A percentile compares a stretch with the other conserved stretches of the same genome.
Conservation (phyloP, 1,139 yeast species). For the Hansenula lynferdii region DNA sequence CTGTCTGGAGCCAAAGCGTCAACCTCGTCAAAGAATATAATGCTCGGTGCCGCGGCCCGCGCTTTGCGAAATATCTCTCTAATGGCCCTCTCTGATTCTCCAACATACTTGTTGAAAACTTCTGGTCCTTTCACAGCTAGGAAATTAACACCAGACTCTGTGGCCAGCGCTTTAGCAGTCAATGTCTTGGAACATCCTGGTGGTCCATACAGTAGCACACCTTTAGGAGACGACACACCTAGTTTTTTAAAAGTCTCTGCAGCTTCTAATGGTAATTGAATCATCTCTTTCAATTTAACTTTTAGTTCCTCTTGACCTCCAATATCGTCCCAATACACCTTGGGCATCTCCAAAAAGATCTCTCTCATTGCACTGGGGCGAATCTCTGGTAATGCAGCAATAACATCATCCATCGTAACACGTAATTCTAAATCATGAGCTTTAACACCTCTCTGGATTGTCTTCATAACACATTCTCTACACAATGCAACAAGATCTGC, state of each 20-base stretch:
- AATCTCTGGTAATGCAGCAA: conserved; percentile 65
- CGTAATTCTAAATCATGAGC: conserved; percentile 33
- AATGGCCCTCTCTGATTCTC: conserved; percentile 87
- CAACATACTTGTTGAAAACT: conserved; percentile 88
- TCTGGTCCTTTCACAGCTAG: conserved; percentile 96
- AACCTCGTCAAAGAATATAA: conserved; percentile 90
- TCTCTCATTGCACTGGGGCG: conserved; percentile 98
- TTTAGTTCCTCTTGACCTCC: conserved; percentile 92
- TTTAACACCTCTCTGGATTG: conserved; percentile 61
- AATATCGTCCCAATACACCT: conserved; percentile 89
- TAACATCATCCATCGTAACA: conserved; percentile 49
- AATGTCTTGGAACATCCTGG: conserved; percentile 96
- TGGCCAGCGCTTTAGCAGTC: conserved; percentile 92
- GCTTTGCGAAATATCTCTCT: conserved; percentile 90
- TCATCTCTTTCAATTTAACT: conserved; percentile 77
- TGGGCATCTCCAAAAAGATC: conserved; percentile 89
- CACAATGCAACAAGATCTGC: conserved; percentile 88
- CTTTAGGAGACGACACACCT: conserved; percentile 90
- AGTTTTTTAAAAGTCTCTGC: conserved; percentile 67
- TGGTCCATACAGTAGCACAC: conserved; percentile 87
- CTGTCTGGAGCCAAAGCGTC: conserved; percentile 86
- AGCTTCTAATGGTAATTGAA: conserved; percentile 86
- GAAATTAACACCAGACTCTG: conserved; percentile 90
- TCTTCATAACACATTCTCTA: conserved; percentile 82
- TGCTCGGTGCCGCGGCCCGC: conserved; percentile 88